Base-by-base conservation (phyloP, 2,329 filamentous ascomycete species). In the Alternaria arbusti region DNA sequence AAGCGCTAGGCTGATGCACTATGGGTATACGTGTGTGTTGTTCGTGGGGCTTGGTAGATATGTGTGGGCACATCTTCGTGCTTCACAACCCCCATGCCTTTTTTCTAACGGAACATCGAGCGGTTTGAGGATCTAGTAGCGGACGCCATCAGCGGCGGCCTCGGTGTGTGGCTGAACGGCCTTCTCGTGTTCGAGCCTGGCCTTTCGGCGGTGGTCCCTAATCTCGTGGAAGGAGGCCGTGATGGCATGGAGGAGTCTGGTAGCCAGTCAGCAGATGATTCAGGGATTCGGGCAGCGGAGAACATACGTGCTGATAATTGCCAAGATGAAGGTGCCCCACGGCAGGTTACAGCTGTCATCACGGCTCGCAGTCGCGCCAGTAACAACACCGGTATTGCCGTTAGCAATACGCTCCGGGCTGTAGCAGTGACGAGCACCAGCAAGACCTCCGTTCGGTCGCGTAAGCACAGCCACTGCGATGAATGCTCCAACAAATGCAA, bases 301-400 rank as follows among this genome's bases (percentile, higher is more conserved):
- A 40, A 81, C 81, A 79, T 74, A 83, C 81, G 81, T 83, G 79
- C 79, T 82, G 58, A 83, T 68, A 47, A 84, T 83, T 8, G 82
- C 81, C 61, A 83, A 57, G 10, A 82, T 76, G 62, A 84, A 84
- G 0, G 80, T 82, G 0, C 79, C 82, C 82, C 80, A 82, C 1
- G 81, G 80, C 32, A 84, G 59, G 45, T 79, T 78, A 66, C 82
- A 84, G 57, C 76, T 63, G 49, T 70, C 61, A 54, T 79, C 63
- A 15, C 52, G 47, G 51, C 66, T 63, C 2, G 65, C 69, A 7
- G 64, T 74, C 26, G 64, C 40, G 4, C 69, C 69, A 20, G 64
- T 70, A 4, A 67, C 50, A 50, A 54, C 58, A 4, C 56, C 22
- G 17, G 28, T 57, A 17, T 60, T 59, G 8, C 55, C 59, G 40